These are phyloP conservation scores for Cyberlindnera maritima DNA, from an alignment of 805 yeast species.

Conservation along the genomic window DNA sequence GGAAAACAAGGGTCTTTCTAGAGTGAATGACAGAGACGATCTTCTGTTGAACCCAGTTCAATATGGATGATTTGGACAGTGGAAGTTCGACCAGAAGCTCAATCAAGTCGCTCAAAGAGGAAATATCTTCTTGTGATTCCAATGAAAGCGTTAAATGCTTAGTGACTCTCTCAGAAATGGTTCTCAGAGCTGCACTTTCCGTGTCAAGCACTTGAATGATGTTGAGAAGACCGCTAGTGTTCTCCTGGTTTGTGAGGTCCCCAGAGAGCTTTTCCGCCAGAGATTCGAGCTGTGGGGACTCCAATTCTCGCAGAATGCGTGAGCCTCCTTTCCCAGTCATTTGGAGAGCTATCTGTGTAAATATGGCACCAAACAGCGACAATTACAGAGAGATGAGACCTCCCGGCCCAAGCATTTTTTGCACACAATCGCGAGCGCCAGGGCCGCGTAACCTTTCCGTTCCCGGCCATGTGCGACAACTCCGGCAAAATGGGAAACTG, in stretches of 20 bases:
- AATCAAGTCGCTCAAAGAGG: not conserved
- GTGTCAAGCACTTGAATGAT: conserved; percentile 6
- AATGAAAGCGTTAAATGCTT: not conserved
- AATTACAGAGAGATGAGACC: conserved; percentile 3
- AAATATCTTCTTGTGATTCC: not conserved
- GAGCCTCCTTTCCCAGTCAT: not conserved
- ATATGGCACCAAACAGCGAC: not conserved
- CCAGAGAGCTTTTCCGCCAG: conserved; percentile 4
- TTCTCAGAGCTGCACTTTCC: not conserved
- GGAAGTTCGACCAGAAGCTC: conserved; percentile 13
- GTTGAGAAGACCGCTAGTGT: conserved; percentile 9
- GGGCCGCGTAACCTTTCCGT: not conserved
- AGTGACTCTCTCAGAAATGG: conserved; percentile 6
- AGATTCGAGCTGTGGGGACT: not conserved
- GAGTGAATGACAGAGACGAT: conserved; percentile 3
- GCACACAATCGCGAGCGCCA: not conserved
- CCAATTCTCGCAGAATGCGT: conserved; percentile 1
- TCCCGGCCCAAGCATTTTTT: not conserved
- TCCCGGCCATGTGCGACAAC: not conserved
- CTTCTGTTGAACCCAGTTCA: conserved; percentile 9
- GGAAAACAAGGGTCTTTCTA: conserved; percentile 5
- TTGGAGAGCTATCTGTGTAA: not conserved
- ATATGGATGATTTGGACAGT: not conserved
- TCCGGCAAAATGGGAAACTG: not conserved
- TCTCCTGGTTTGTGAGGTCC: conserved; percentile 6